Evolutionary conservation across 2,329 filamentous ascomycete genomes (phyloP).

Genomic region (Alternaria incomplexa): DNA sequence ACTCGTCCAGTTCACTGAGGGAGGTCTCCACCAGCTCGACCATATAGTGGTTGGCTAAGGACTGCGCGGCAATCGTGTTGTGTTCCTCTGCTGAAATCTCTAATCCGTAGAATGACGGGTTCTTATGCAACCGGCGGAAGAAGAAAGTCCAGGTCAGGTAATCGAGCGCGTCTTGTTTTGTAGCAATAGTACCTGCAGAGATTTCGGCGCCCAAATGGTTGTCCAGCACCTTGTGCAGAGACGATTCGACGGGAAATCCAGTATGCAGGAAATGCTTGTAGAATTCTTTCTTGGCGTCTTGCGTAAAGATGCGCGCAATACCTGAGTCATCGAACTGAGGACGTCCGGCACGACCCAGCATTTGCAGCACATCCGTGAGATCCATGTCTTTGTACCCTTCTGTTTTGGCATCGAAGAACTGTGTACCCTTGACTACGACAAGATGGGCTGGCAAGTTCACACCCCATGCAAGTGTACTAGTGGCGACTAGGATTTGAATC

Average conservation of each 20-base stretch:
- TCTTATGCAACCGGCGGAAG: constrained; percentile 96
- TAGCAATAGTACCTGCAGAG: constrained; percentile 87
- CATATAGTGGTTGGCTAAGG: constrained; percentile 93
- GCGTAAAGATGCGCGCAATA: constrained; percentile 95
- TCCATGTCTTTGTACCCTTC: constrained; percentile 99
- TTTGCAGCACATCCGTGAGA: constrained; percentile 94
- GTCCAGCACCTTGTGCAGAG: constrained; percentile 92
- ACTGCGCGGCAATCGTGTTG: constrained; percentile 83
- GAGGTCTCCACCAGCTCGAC: constrained; percentile 89
- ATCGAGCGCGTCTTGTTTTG: constrained; percentile 95
- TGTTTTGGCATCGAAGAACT: constrained; percentile 97
- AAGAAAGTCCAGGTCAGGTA: constrained; percentile 99
- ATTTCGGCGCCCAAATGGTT: constrained; percentile 97
- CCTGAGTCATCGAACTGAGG: constrained; percentile 97
- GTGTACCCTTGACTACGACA: constrained; percentile 96
- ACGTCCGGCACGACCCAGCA: constrained; percentile 93
- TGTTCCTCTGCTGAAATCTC: constrained; percentile 93
- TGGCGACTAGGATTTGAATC: constrained; percentile 95
- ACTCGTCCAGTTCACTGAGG: constrained; percentile 79
- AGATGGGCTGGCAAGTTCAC: constrained; percentile 96
- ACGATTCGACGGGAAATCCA: constrained; percentile 96
- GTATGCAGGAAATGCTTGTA: constrained; percentile 99
- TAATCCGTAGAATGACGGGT: constrained; percentile 95
- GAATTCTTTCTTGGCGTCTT: constrained; percentile 97
- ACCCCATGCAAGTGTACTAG: constrained; percentile 96